Base-by-base conservation (phyloP, 2,329 filamentous ascomycete genomes). In the Calonectria montana region DNA sequence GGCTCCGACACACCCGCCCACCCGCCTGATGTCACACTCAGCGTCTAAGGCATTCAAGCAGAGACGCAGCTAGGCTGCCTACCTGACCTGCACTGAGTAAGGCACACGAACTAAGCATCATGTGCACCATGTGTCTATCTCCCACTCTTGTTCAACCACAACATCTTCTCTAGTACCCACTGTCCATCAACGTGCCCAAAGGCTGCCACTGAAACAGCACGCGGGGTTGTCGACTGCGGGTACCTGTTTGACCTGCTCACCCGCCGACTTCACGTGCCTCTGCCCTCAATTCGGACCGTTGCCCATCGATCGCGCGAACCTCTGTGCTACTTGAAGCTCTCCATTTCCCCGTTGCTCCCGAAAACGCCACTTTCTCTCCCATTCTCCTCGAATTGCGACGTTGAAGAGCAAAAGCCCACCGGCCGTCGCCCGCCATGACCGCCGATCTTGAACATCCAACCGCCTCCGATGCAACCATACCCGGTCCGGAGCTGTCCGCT, bases 401-500 rank as follows among this genome's bases (percentile, higher is more conserved):
- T 31, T 31, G 23, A 50, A 70, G 15, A 62, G 37, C 35, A 39
- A 59, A 21, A 47, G 25, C 50, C 15, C 39, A 21, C 47, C 37
- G 57, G 41, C 43, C 66, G 31, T 23, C 45, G 53, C 41, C 63
- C 68, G 61, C 47, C 72, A 83, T 83, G 81, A 74, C 77, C 64
- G 73, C 77, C 62, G 63, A 73, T 47, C 74, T 75, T 41, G 73
- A 76, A 67, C 55, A 62, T 45, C 25, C 71, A 67, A 75, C 76
- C 35, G 63, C 74, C 62, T 69, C 77, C 66, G 80, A 80, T 57
- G 72, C 67, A 59, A 73, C 50, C 70, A 75, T 79, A 21, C 79
- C 83, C 48, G 77, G 80, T n/a, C 78, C 82, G 35, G 81, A 82
- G 37, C 65, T 81, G 16, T 70, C 73, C 53, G 72, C 76, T 61